phyloP scores from a whole-genome alignment of 495 filamentous ascomycete genomes.

The Jackrogersella minutella region DNA sequence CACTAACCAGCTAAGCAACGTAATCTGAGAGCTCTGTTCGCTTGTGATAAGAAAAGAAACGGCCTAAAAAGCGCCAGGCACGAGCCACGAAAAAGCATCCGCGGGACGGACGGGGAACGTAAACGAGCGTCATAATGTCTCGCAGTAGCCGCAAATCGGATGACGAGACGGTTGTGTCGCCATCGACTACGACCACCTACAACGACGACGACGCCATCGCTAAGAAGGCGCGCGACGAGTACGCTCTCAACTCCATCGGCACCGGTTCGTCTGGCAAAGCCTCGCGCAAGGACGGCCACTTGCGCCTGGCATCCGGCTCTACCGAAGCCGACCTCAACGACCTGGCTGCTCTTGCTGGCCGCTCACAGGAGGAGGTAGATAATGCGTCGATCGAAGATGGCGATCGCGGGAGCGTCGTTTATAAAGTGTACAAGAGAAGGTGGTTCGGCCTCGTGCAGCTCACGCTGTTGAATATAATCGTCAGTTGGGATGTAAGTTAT shows the following conservation, averaged over 20 bases:
- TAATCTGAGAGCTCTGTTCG: not conserved
- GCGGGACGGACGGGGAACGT: constrained; percentile 20
- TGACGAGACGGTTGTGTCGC: not conserved
- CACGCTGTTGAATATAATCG: constrained; percentile 87
- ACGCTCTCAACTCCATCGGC: constrained; percentile 30
- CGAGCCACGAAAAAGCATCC: not conserved
- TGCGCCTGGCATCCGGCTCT: constrained; percentile 37
- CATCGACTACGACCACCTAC: constrained; percentile 9
- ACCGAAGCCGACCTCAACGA: constrained; percentile 27
- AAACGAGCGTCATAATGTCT: constrained; percentile 16
- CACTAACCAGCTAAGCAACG: constrained; percentile 16
- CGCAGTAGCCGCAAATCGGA: constrained; percentile 17
- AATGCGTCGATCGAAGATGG: constrained; percentile 22
- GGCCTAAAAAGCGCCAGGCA: not conserved
- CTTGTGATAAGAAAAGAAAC: constrained; percentile 1
- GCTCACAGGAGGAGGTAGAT: constrained; percentile 12
- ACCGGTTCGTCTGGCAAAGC: constrained; percentile 21
- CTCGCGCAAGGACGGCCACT: constrained; percentile 29
- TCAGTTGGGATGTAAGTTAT: constrained; percentile 89
- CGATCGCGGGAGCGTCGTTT: constrained; percentile 47
- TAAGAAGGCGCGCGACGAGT: constrained; percentile 32
- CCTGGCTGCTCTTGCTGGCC: constrained; percentile 1
- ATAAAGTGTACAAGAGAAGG: constrained; percentile 85
- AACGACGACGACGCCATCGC: constrained; percentile 17
- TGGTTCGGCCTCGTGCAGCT: constrained; percentile 89